Evolutionary conservation across 805 yeast species (phyloP).

Genomic region (Dipodascus albidus): DNA sequence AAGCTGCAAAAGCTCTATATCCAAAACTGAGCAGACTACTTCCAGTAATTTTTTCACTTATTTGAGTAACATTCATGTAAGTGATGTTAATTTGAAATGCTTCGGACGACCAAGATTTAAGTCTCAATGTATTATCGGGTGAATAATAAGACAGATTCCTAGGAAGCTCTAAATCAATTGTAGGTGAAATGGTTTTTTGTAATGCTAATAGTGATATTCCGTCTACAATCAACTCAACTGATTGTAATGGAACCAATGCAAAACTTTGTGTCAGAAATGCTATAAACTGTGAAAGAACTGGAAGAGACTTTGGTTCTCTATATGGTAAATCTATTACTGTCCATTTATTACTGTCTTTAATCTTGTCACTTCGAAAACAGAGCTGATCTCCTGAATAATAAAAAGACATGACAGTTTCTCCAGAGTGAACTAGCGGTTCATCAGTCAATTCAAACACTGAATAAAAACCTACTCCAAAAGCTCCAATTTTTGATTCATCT

Average conservation of each 20-base stretch:
- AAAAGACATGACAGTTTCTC: slow-evolving; percentile 26
- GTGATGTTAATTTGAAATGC: slow-evolving; percentile 20
- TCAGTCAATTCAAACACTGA: slow-evolving; percentile 73
- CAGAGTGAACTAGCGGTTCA: slow-evolving; percentile 55
- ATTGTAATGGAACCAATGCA: slow-evolving; percentile 23
- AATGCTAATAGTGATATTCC: slow-evolving; percentile 19
- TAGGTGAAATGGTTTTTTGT: slow-evolving; percentile 17
- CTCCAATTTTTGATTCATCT: slow-evolving; percentile 32
- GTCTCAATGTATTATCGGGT: slow-evolving; percentile 18
- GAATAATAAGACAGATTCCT: slow-evolving; percentile 15
- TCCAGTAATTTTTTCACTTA: slow-evolving; percentile 14
- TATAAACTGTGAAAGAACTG: slow-evolving; percentile 24
- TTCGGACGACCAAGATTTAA: slow-evolving; percentile 16
- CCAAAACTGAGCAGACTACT: slow-evolving; percentile 22
- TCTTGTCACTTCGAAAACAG: slow-evolving; percentile 19
- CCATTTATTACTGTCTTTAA: slow-evolving; percentile 14
- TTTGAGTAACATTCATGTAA: slow-evolving; percentile 28
- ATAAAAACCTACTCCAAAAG: slow-evolving; percentile 43
- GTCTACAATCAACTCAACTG: slow-evolving; percentile 22
- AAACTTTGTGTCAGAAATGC: slow-evolving; percentile 30
- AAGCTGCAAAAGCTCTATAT: slow-evolving; percentile 18
- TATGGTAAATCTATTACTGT: slow-evolving; percentile 30
- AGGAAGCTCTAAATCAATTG: slow-evolving; percentile 16
- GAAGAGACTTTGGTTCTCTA: slow-evolving; percentile 18
- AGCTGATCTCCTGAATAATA: slow-evolving; percentile 29